Conservation (phyloP, 176 grass and related monocot species). For the Oryza australiensis region DNA sequence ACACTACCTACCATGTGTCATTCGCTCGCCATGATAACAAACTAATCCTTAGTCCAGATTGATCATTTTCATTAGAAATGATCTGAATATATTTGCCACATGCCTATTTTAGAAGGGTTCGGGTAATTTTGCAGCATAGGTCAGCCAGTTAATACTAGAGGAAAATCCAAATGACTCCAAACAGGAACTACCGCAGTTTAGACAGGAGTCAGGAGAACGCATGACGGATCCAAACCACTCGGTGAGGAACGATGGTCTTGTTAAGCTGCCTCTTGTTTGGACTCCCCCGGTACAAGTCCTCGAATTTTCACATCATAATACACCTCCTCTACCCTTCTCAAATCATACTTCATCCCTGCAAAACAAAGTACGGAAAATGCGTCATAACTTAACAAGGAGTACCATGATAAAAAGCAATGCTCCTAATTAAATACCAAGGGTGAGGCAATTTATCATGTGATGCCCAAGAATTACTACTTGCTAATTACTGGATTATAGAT, state of each 20-base stretch:
- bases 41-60: neutral
- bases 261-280: conserved; percentile 31
- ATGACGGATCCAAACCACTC: neutral
- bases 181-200: neutral
- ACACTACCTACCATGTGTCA: too few species aligned
- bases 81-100: neutral
- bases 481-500: neutral
- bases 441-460: neutral
- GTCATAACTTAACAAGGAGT: conserved; percentile 1
- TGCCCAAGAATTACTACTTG: neutral
- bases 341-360: conserved; percentile 95
- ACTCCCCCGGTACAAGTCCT: conserved; percentile 57
- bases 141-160: neutral
- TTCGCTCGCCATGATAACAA: neutral
- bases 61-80: neutral
- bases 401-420: neutral
- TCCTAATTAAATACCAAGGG: neutral
- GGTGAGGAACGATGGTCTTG: neutral
- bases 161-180: neutral
- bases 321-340: conserved; percentile 94
- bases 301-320: conserved; percentile 97
- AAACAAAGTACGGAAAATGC: neutral
- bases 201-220: neutral
- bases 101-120: neutral
- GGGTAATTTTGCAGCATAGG: neutral